Evolutionary conservation across 768 basidiomycete species (phyloP), one percentile per base, ranked within the genome.

Genomic region (Tylopilus plumbeoviolaceoides): DNA sequence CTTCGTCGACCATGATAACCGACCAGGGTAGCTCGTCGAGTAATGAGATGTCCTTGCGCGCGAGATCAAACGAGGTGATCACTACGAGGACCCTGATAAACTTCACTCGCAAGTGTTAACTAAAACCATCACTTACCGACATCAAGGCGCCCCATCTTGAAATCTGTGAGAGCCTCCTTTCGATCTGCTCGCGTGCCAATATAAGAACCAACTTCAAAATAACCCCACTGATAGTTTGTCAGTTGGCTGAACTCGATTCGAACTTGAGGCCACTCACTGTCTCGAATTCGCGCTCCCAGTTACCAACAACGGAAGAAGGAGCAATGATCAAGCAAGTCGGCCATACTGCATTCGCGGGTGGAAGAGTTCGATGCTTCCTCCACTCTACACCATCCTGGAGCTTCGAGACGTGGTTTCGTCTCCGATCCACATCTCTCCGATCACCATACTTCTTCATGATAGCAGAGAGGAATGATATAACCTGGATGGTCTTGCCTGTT

Each of bases 401-500:
- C 10, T 69, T 65, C 17, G 84, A 81, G n/a, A 93, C 81, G 66
- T 87, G 73, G 7, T 80, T 74, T 42, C 76, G 78, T 12, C 93
- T 79, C 17, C 92, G 80, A 43, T 80, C 69, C n/a, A 74, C 62
- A 65, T 97, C 94, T 5, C 75, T 74, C 7, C 60, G 62, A 36
- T 83, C 74, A 1, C 91, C 91, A 2, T 73, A 68, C 68, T 95
- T 95, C 55, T 77, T 73, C 95, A 97, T 95, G 53, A 98, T 88
- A 0, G 95, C 94, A 0, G 91, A 87, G 3, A 98, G 77, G 63
- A 93, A 89, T 0, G 87, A 79, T 42, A 94, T 89, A 23, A 93
- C 86, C 68, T 98, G 95, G 20, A 98, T 93, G 0, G 95, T 98
- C 79, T 98, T 98, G 87, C 95, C 77, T 73, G 51, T 46, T 20